Evolutionary conservation across 2,329 filamentous ascomycete species (phyloP).

Genomic region (Alternaria arbusti): DNA sequence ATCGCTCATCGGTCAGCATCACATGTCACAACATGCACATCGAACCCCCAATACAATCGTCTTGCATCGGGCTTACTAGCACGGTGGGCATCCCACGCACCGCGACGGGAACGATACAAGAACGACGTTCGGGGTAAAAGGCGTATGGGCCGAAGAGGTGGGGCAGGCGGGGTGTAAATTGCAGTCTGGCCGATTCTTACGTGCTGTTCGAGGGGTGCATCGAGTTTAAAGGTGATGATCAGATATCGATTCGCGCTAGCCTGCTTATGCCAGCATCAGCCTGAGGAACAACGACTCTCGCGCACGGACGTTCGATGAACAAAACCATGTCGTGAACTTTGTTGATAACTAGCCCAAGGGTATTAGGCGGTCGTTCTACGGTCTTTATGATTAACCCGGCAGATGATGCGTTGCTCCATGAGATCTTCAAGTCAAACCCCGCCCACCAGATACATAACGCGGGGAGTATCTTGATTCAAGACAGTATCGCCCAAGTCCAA

Average conservation of each 20-base stretch:
- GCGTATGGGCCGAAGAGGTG: neutral
- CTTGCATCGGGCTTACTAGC: neutral
- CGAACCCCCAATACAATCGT: neutral
- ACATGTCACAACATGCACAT: neutral
- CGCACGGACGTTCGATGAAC: neutral
- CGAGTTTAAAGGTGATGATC: neutral
- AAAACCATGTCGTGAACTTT: conserved; percentile 2
- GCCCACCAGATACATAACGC: neutral
- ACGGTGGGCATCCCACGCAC: neutral
- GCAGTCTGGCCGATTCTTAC: neutral
- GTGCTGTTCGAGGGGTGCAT: neutral
- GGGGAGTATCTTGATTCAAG: neutral
- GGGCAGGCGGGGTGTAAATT: neutral
- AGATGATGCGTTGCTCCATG: neutral
- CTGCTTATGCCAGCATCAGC: neutral
- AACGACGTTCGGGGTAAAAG: neutral
- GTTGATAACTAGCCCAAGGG: neutral
- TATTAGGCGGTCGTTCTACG: neutral
- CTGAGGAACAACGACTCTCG: neutral
- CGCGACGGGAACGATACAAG: neutral
- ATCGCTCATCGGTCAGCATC: neutral
- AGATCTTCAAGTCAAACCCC: neutral
- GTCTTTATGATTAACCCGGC: neutral
- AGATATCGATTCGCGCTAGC: neutral
- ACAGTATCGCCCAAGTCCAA: neutral